Base-by-base conservation (phyloP, 2,329 filamentous ascomycete species). In the Didymellaceae sp. region DNA sequence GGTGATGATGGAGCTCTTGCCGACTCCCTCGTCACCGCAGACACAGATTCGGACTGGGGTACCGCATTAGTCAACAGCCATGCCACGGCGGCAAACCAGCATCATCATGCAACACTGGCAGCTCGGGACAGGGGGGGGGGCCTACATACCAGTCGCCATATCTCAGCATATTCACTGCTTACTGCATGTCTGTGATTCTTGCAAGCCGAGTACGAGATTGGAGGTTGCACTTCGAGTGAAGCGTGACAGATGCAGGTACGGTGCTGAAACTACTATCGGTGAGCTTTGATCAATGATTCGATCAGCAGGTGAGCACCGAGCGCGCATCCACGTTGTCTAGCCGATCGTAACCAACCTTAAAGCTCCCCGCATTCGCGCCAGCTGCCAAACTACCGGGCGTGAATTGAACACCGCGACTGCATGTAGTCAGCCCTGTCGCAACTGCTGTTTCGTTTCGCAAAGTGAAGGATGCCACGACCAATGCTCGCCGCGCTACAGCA, bases 1-100 rank as follows among this genome's bases (percentile, higher is more conserved):
- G 47, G 92, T 94, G 70, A 96, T 95, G 73, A 96, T 70, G 61
- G 71, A 74, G 71, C 71, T 74, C 63, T 75, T 75, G 58, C 73
- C 73, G 46, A 70, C 68, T 30, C 89, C 89, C 77, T 97, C 93
- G 74, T 99, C 94, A 68, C 94, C 94, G 78, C 92, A 97, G 52
- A 97, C 90, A 74, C 91, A 96, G 68, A 97, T 92, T 59, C 94
- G 89, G 54, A 97, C 93, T 84, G 70, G 35, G 31, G 21, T 38
- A 24, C 32, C 30, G 26, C 14, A 24, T 52, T 52, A 52, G 48
- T 52, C 42, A 26, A 37, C 35, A 22, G 30, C 30, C 47, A 30
- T 43, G 32, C 20, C 37, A 46, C 26, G 18, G n/a, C n/a, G n/a
- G 39, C 39, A 31, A 32, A 18, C 40, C 32, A 25, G 37, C 48